phyloP scores from a whole-genome alignment of 768 basidiomycete genomes.

The Suillus variegatus region DNA sequence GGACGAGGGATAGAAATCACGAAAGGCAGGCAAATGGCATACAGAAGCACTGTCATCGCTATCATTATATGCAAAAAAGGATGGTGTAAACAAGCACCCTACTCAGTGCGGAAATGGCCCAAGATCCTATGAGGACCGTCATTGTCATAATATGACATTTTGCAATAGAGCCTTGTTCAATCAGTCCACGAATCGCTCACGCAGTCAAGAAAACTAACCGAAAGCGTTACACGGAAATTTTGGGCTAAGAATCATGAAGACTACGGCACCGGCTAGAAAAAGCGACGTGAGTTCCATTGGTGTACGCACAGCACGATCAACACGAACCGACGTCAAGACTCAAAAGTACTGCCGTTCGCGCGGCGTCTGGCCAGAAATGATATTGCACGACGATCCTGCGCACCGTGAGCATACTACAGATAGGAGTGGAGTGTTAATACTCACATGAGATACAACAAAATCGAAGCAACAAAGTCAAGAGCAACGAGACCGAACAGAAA shows the following conservation, averaged over 20 bases:
- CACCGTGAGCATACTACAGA: background rate
- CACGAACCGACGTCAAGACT: constrained; percentile 14
- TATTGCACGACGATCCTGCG: constrained; percentile 42
- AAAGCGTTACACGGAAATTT: constrained; percentile 38
- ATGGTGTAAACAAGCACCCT: constrained; percentile 22
- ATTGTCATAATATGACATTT: constrained; percentile 34
- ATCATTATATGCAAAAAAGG: background rate
- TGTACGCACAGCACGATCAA: background rate
- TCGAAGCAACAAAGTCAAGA: constrained; percentile 33
- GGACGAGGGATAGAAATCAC: constrained; percentile 6
- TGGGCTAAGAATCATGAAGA: constrained; percentile 32
- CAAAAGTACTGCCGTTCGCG: constrained; percentile 33
- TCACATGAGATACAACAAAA: constrained; percentile 41
- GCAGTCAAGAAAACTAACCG: constrained; percentile 21
- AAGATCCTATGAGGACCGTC: constrained; percentile 32
- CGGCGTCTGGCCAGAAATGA: constrained; percentile 39
- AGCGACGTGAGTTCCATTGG: constrained; percentile 3
- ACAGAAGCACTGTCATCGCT: constrained; percentile 9
- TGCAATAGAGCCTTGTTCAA: constrained; percentile 25
- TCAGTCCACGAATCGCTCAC: background rate
- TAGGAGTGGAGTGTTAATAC: constrained; percentile 1
- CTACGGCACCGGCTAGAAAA: constrained; percentile 27
- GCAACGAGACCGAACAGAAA: constrained; percentile 33
- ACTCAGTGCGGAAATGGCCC: constrained; percentile 37
- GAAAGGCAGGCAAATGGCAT: constrained; percentile 11